Evolutionary conservation across 345 rosid species (phyloP).

Genomic region (Syzygium aqueum): DNA sequence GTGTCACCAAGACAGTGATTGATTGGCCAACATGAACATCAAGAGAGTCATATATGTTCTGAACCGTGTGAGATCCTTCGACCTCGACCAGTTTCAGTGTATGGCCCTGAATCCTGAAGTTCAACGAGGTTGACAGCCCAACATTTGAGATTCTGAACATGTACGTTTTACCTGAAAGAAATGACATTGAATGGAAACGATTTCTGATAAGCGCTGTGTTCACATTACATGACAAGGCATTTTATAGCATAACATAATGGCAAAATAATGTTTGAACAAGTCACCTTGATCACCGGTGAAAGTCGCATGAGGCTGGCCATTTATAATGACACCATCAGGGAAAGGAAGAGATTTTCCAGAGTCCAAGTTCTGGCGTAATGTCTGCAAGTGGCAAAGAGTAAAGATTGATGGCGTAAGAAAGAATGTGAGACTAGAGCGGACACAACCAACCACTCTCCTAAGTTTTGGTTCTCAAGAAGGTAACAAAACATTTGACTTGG

Average conservation of each 20-base stretch:
- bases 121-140: slow-evolving; percentile 60
- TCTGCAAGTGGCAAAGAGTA: slow-evolving; percentile 17
- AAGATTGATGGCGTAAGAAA: not conserved
- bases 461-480: not conserved
- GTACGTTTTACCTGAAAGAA: slow-evolving; percentile 51
- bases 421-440: not conserved
- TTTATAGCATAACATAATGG: not conserved
- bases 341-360: slow-evolving; percentile 58
- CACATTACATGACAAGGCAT: not conserved
- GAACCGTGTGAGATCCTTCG: slow-evolving; percentile 76
- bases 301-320: slow-evolving; percentile 23
- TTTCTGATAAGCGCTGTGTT: not conserved
- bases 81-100: slow-evolving; percentile 65
- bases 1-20: slow-evolving; percentile 43
- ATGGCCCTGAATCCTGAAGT: slow-evolving; percentile 82
- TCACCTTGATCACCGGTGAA: slow-evolving; percentile 30
- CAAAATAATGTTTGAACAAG: not conserved
- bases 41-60: slow-evolving; percentile 53
- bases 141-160: slow-evolving; percentile 69
- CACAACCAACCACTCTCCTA: not conserved
- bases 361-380: slow-evolving; percentile 42
- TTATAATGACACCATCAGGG: slow-evolving; percentile 36
- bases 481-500: not conserved
- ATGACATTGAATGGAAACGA: not conserved
- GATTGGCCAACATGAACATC: slow-evolving; percentile 87